phyloP scores from a whole-genome alignment of 2,329 filamentous ascomycete genomes.

The Botrytis pseudocinerea region DNA sequence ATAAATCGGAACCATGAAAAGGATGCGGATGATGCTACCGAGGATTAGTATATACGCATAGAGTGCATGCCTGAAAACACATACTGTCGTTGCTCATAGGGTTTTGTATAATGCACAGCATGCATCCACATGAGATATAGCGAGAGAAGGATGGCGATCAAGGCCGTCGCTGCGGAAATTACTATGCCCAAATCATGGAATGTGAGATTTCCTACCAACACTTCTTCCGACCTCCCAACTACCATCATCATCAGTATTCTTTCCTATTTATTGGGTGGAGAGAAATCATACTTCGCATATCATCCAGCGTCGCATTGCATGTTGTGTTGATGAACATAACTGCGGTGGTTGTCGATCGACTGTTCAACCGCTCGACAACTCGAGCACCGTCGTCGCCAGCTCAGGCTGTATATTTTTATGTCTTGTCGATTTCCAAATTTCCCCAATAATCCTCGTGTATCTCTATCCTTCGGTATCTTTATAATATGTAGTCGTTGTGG shows the following conservation, averaged over 20 bases:
- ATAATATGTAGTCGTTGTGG: not conserved
- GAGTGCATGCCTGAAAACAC: constrained; percentile 15
- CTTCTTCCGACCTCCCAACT: constrained; percentile 46
- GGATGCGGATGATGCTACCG: constrained; percentile 76
- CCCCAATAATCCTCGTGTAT: not conserved
- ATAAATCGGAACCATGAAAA: constrained; percentile 87
- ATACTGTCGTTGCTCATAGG: constrained; percentile 59
- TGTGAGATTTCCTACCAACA: constrained; percentile 51
- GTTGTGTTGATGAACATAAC: constrained; percentile 29
- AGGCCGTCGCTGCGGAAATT: constrained; percentile 50
- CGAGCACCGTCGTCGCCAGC: constrained; percentile 16
- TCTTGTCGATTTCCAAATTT: not conserved
- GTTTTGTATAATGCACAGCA: constrained; percentile 61
- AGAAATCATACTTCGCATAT: constrained; percentile 41
- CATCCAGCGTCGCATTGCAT: constrained; percentile 42
- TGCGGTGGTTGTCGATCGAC: constrained; percentile 15
- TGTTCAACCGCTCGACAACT: constrained; percentile 19
- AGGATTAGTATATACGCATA: constrained; percentile 23
- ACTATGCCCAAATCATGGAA: constrained; percentile 58
- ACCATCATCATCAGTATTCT: constrained; percentile 29
- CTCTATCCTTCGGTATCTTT: not conserved
- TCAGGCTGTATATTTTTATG: not conserved
- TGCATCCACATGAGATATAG: constrained; percentile 60
- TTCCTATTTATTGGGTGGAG: constrained; percentile 2
- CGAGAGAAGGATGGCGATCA: constrained; percentile 54